Percentiles rank a stretch among this genome's conserved stretches.
These are phyloP conservation scores for Septoria linicola DNA, from an alignment of 2,329 filamentous ascomycete genomes.

Conservation along the genomic window DNA sequence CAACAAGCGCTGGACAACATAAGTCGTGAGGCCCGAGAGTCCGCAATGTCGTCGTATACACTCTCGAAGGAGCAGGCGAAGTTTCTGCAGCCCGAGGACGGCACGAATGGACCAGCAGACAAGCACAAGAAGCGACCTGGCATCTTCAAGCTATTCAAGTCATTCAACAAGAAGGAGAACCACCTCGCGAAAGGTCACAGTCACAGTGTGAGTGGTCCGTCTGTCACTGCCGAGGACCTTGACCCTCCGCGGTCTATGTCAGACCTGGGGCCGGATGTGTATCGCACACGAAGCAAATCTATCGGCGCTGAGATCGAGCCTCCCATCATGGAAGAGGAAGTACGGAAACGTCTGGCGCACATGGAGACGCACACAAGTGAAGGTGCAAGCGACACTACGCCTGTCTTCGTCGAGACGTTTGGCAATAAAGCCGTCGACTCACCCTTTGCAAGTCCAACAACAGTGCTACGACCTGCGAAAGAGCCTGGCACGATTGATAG, in stretches of 20 bases:
- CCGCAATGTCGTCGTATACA: constrained; percentile 9
- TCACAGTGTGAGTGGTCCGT: constrained; percentile 16
- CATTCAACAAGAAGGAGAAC: constrained; percentile 25
- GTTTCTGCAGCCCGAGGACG: not conserved
- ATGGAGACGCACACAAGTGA: constrained; percentile 22
- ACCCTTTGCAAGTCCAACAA: constrained; percentile 29
- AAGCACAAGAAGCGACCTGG: constrained; percentile 31
- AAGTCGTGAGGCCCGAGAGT: constrained; percentile 35
- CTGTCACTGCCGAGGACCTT: constrained; percentile 19
- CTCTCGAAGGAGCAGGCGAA: constrained; percentile 18
- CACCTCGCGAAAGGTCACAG: constrained; percentile 9
- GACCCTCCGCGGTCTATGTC: constrained; percentile 34
- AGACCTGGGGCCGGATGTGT: constrained; percentile 28
- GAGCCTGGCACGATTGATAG: constrained; percentile 40
- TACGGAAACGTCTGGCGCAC: constrained; percentile 21
- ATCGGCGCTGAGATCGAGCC: constrained; percentile 18
- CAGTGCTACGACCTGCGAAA: constrained; percentile 29
- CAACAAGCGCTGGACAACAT: constrained; percentile 48
- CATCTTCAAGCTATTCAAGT: constrained; percentile 32
- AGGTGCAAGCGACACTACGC: not conserved
- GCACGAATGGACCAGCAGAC: not conserved
- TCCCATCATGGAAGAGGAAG: constrained; percentile 17
- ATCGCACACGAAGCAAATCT: constrained; percentile 27
- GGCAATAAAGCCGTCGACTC: constrained; percentile 24
- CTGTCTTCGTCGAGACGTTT: constrained; percentile 7